phyloP scores from a whole-genome alignment of 2,329 filamentous ascomycete species.

The Sordariomycetes sp. region DNA sequence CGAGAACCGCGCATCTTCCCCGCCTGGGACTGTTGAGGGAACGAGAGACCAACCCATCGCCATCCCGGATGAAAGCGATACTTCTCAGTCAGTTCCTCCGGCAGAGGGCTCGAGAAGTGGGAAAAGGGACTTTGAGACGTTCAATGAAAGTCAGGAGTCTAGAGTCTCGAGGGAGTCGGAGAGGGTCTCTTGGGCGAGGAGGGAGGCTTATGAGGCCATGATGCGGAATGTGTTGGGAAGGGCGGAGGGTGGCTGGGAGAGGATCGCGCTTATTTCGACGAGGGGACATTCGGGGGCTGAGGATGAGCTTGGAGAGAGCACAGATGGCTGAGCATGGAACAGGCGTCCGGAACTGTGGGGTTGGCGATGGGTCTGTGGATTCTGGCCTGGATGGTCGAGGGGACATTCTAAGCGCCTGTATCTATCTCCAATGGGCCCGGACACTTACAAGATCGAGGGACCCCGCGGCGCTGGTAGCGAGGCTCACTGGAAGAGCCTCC shows the following conservation, averaged over 20 bases:
- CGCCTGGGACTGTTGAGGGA: neutral
- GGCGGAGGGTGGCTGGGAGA: neutral
- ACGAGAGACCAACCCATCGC: neutral
- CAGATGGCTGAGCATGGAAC: no score
- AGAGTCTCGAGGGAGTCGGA: no score
- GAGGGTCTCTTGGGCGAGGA: neutral
- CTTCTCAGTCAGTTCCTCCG: neutral
- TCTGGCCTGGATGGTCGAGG: no score
- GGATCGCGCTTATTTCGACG: neutral
- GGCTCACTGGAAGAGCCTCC: no score
- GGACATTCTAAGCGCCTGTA: no score
- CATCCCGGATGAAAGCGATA: neutral
- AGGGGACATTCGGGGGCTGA: neutral
- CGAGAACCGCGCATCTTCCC: no score
- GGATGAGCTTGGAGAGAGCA: neutral
- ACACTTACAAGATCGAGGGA: no score
- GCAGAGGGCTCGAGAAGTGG: neutral
- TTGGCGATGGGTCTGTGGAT: no score
- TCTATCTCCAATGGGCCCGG: no score
- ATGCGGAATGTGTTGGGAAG: neutral
- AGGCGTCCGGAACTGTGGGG: no score
- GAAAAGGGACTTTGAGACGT: conserved; percentile 1
- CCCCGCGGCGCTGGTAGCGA: no score
- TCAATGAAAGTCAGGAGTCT: neutral
- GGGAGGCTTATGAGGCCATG: conserved; percentile 4